Base-by-base conservation (phyloP, 2,329 filamentous ascomycete genomes). In the Hymenoscyphus fructigenus region DNA sequence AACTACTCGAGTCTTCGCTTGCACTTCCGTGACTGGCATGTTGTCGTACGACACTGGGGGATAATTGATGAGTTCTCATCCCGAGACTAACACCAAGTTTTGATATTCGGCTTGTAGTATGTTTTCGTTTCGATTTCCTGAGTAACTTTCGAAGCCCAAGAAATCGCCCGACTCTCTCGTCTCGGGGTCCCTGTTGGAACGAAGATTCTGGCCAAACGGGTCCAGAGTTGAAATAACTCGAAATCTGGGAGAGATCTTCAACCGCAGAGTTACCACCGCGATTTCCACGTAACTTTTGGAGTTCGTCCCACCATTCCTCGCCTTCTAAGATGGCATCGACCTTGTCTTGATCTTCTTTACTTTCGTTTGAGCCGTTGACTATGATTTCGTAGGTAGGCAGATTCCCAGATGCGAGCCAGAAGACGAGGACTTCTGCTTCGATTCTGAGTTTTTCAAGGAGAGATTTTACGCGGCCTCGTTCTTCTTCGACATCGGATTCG, bases 251-350 rank as follows among this genome's bases (percentile, higher is more conserved):
- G 17, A 82, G 65, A 63, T 81, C 78, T 67, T 82, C 79, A n/a
- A 75, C 76, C 14, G 77, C 76, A 56, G 74, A 79, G 10, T 59
- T 67, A 15, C 60, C 47, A 6, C 70, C 73, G 14, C 73, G 67
- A 9, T 75, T 74, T 29, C 81, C 81, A 32, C 85, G 79, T 12
- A 84, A 76, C 55, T 78, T 81, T 70, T 89, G 87, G 3, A 95
- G 79, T 53, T 93, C 89, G 59, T 88, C 83, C 92, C 92, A 96
- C 92, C 92, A 96, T 36, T 89, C 85, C 71, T 95, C 89, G 10
- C 88, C 85, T 68, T 84, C 84, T 15, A 96, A 78, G 4, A 87
- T 83, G 26, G 86, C 82, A 65, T 92, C 83, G 15, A 95, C 87
- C 10, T 86, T 79, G 17, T 83, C 80, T 55, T 87, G 82, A 3